These are phyloP conservation scores for Coemansia pectinata DNA, from an alignment of 192 early-diverging fungal genomes.

Conservation along the genomic window DNA sequence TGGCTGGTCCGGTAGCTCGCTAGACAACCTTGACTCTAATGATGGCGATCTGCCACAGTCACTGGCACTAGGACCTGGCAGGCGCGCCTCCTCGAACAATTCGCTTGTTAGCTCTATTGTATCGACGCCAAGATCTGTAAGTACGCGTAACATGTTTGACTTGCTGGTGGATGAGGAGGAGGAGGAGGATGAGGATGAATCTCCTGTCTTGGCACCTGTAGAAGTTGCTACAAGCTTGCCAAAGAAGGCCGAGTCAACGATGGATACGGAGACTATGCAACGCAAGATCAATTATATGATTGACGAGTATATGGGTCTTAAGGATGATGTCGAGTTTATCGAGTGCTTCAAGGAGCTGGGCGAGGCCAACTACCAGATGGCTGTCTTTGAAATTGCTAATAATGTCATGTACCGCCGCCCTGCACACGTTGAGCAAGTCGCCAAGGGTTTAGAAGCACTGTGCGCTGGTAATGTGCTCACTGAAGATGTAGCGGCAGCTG, in stretches of 20 bases:
- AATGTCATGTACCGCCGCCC: constrained; percentile 58
- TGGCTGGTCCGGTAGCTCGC: constrained; percentile 54
- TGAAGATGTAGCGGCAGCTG: constrained; percentile 44
- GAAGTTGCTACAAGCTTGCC: constrained; percentile 17
- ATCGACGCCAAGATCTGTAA: constrained; percentile 22
- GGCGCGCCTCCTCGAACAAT: constrained; percentile 17
- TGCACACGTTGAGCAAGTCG: constrained; percentile 54
- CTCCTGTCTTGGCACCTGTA: constrained; percentile 14
- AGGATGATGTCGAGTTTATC: constrained; percentile 56
- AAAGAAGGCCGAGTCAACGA: constrained; percentile 37
- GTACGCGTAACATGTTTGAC: constrained; percentile 22
- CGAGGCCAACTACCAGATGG: constrained; percentile 50
- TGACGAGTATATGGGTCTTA: constrained; percentile 58
- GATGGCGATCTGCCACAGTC: constrained; percentile 25
- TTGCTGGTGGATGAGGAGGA: constrained; percentile 4
- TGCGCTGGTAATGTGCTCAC: constrained; percentile 37
- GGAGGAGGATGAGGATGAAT: neutral
- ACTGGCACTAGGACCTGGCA: constrained; percentile 8
- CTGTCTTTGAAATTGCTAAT: constrained; percentile 56
- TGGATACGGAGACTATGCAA: neutral
- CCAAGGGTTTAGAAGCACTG: constrained; percentile 50
- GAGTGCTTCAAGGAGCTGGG: constrained; percentile 61
- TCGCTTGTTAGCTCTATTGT: neutral
- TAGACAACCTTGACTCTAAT: constrained; percentile 24
- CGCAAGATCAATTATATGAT: constrained; percentile 46